phyloP scores from a whole-genome alignment of 331 rosid species.

The Cydonia oblonga region DNA sequence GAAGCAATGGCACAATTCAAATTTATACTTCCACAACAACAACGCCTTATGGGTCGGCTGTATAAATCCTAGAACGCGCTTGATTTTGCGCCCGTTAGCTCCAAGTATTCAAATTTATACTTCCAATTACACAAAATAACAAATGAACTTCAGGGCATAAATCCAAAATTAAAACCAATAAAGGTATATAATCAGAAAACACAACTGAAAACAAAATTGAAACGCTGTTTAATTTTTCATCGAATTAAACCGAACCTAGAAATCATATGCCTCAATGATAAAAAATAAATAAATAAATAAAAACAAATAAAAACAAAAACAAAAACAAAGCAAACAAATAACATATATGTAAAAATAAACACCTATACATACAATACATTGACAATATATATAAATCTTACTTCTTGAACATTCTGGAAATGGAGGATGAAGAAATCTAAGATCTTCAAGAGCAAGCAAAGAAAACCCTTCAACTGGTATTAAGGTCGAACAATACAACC shows the following conservation, averaged over 20 bases:
- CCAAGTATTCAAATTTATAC: neutral
- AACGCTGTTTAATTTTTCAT: neutral
- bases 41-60: too few species aligned
- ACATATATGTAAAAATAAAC: neutral
- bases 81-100: too few species aligned
- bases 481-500: neutral
- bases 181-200: neutral
- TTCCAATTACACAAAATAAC: neutral
- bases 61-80: too few species aligned
- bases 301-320: neutral
- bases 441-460: neutral
- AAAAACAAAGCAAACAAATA: too few species aligned
- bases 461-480: neutral
- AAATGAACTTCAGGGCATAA: neutral
- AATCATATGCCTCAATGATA: neutral
- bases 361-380: too few species aligned
- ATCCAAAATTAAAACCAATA: neutral
- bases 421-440: neutral
- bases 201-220: neutral
- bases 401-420: constrained; percentile 73
- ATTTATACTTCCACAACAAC: neutral
- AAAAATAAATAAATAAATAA: too few species aligned
- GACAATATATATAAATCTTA: constrained; percentile 24
- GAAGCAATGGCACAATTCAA: neutral
- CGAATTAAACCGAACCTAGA: neutral